Percentiles rank a stretch among this genome's conserved stretches.
Conservation (phyloP, 108 stramenopile species). For the Fragilariopsis cylindrus region DNA sequence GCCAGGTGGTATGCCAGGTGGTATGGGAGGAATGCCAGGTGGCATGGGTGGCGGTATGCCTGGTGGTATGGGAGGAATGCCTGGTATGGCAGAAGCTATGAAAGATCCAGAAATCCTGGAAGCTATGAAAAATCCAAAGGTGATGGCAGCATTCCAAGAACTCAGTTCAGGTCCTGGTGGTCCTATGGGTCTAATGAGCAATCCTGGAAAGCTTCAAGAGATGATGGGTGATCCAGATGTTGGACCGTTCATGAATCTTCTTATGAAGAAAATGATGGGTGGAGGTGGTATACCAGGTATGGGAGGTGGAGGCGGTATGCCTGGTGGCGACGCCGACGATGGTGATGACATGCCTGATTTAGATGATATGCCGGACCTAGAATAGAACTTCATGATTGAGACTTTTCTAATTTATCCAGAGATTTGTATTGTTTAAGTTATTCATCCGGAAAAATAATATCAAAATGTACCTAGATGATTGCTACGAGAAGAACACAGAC, state of each 20-base stretch:
- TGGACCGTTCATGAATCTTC: slow-evolving; percentile 82
- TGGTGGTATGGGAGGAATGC: slow-evolving; percentile 40
- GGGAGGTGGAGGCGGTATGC: slow-evolving; percentile 23
- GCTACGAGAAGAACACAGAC: too few species aligned
- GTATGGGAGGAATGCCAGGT: slow-evolving; percentile 35
- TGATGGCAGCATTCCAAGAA: slow-evolving; percentile 73
- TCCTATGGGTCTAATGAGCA: slow-evolving; percentile 71
- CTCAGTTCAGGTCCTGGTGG: slow-evolving; percentile 78
- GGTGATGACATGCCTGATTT: slow-evolving; percentile 72
- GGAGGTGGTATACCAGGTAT: slow-evolving; percentile 46
- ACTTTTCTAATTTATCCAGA: too few species aligned
- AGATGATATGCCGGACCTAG: slow-evolving; percentile 74
- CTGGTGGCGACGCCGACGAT: slow-evolving; percentile 38
- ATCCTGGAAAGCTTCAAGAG: slow-evolving; percentile 84
- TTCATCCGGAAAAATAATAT: too few species aligned
- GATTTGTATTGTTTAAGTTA: too few species aligned
- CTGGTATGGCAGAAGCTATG: slow-evolving; percentile 78
- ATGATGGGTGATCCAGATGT: slow-evolving; percentile 91
- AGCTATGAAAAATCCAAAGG: slow-evolving; percentile 88
- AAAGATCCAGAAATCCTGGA: slow-evolving; percentile 70
- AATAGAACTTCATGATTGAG: slow-evolving; percentile 21
- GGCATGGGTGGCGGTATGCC: neutral
- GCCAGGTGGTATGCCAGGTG: slow-evolving; percentile 57
- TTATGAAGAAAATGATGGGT: slow-evolving; percentile 77
- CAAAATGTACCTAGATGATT: too few species aligned